Evolutionary conservation across 2,329 filamentous ascomycete genomes (phyloP).

Genomic region (Madurella fahalii): DNA sequence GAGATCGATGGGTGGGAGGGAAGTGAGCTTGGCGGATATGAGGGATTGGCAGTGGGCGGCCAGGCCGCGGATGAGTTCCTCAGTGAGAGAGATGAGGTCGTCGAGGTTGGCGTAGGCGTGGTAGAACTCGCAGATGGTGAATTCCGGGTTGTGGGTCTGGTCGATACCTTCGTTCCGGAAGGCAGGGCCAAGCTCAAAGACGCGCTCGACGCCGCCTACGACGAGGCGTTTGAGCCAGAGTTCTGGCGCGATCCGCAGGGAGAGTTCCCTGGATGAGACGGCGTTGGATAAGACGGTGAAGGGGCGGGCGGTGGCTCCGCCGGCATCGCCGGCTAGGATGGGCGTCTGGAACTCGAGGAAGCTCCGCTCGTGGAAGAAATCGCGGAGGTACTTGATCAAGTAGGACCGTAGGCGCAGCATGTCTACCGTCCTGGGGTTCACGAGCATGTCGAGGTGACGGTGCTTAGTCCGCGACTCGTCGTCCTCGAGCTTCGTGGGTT

Average conservation of each 20-base stretch:
- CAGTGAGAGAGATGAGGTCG: slow-evolving; percentile 71
- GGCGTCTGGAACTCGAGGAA: slow-evolving; percentile 92
- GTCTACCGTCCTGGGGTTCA: slow-evolving; percentile 64
- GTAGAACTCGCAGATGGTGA: slow-evolving; percentile 97
- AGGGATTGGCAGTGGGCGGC: slow-evolving; percentile 47
- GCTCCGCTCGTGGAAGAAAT: slow-evolving; percentile 64
- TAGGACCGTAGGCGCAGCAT: slow-evolving; percentile 69
- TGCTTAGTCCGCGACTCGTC: slow-evolving; percentile 68
- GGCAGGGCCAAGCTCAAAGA: slow-evolving; percentile 89
- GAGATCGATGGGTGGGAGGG: slow-evolving; percentile 47
- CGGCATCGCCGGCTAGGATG: slow-evolving; percentile 74
- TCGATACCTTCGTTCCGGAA: slow-evolving; percentile 95
- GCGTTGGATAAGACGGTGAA: slow-evolving; percentile 76
- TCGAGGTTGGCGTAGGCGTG: slow-evolving; percentile 74
- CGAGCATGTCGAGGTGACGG: slow-evolving; percentile 82
- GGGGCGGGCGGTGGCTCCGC: slow-evolving; percentile 82
- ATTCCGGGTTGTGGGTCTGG: slow-evolving; percentile 91
- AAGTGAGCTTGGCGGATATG: slow-evolving; percentile 42
- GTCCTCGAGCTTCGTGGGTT: slow-evolving; percentile 68
- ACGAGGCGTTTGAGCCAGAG: slow-evolving; percentile 91
- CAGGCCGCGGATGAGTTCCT: slow-evolving; percentile 62
- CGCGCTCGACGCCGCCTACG: slow-evolving; percentile 78
- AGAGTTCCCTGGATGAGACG: slow-evolving; percentile 58
- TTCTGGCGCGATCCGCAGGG: slow-evolving; percentile 87
- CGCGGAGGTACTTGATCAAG: slow-evolving; percentile 69